These are phyloP conservation scores for Leccinum solheimii DNA, from an alignment of 1,284 basidiomycete genomes.

Conservation along the genomic window DNA sequence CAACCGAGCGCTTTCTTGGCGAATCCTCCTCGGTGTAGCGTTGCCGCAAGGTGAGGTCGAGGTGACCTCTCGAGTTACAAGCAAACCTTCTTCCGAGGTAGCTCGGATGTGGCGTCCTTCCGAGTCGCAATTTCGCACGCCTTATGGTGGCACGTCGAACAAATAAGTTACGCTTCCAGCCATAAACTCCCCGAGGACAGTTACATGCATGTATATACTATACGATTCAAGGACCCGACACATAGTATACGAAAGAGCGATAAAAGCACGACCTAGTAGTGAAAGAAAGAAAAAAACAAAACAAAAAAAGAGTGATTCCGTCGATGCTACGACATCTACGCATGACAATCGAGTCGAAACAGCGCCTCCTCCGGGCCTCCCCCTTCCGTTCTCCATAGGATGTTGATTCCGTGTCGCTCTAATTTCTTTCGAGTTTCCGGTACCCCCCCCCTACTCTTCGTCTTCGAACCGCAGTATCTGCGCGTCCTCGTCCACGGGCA, in stretches of 20 bases:
- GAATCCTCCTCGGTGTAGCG: not conserved
- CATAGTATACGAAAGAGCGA: not conserved
- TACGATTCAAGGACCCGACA: not conserved
- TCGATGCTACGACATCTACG: not conserved
- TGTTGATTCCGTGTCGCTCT: not conserved
- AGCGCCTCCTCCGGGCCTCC: not conserved
- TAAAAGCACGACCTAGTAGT: not conserved
- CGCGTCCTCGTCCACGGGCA: conserved; percentile 88
- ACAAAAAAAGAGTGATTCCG: not conserved
- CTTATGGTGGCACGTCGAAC: too few species aligned
- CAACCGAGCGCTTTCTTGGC: not conserved
- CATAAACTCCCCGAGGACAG: not conserved
- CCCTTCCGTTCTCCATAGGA: not conserved
- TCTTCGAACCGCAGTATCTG: conserved; percentile 81
- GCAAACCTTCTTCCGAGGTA: too few species aligned
- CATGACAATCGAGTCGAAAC: not conserved
- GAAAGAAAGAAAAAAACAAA: not conserved
- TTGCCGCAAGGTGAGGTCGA: not conserved
- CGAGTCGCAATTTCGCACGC: too few species aligned
- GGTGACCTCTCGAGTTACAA: too few species aligned
- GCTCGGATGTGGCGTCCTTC: too few species aligned
- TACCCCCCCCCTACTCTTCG: conserved; percentile 50
- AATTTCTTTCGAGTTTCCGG: not conserved
- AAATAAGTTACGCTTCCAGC: not conserved
- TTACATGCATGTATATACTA: not conserved